phyloP scores from a whole-genome alignment of 257 asterid genomes.

The Nicotiana sylvestris region DNA sequence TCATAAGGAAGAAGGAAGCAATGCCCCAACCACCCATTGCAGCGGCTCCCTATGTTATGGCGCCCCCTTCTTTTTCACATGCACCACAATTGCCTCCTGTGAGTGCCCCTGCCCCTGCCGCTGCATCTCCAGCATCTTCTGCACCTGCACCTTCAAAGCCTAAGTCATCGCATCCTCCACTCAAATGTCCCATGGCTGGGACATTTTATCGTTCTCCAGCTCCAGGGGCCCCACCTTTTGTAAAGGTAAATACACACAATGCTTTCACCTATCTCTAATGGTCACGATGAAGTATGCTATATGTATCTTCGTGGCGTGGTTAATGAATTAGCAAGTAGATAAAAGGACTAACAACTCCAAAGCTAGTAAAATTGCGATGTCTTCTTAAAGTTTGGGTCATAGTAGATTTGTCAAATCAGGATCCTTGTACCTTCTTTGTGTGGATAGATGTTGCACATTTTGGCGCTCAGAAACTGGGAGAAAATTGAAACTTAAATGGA shows the following conservation, averaged over 20 bases:
- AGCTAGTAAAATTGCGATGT: not conserved
- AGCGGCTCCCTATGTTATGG: not conserved
- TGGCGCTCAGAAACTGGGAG: not conserved
- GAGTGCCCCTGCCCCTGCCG: constrained; percentile 22
- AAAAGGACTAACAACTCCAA: not conserved
- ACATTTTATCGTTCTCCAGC: constrained; percentile 59
- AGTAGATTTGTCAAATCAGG: not conserved
- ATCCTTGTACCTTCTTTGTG: not conserved
- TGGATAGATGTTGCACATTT: not conserved
- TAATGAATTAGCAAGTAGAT: not conserved
- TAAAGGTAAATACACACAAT: constrained; percentile 36
- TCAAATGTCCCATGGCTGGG: constrained; percentile 70
- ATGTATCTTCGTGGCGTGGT: not conserved
- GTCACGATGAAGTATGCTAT: not conserved
- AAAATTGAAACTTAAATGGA: no score
- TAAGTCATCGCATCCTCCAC: constrained; percentile 57
- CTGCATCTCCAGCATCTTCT: constrained; percentile 22
- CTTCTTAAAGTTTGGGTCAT: not conserved
- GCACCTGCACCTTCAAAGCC: constrained; percentile 38
- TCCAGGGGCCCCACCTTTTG: constrained; percentile 60
- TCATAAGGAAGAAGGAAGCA: constrained; percentile 55
- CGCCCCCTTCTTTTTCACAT: constrained; percentile 33
- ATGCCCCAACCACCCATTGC: constrained; percentile 37
- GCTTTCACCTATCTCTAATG: not conserved
- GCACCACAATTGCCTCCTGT: constrained; percentile 32